Evolutionary conservation across 805 yeast species (phyloP).

Genomic region (Naumovozyma castellii): DNA sequence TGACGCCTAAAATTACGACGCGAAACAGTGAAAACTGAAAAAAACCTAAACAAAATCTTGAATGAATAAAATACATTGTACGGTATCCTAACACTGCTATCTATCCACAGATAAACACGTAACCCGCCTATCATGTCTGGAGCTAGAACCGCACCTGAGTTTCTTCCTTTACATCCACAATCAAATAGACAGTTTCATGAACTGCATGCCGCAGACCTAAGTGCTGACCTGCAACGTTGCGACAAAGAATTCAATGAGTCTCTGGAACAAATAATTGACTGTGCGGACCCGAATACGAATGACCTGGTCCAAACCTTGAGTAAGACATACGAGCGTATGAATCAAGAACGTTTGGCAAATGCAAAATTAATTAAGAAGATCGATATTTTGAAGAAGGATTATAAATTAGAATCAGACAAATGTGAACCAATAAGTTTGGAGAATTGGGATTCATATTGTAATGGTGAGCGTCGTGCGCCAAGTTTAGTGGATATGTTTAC

Average conservation of each 20-base stretch:
- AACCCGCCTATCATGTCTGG: too few relatives aligned
- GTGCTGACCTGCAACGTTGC: constrained; percentile 6
- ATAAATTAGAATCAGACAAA: constrained; percentile 8
- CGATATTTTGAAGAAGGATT: constrained; percentile 9
- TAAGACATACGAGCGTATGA: constrained; percentile 6
- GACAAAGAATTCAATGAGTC: constrained; percentile 14
- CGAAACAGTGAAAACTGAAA: too few relatives aligned
- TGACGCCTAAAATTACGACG: too few relatives aligned
- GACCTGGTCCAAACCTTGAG: constrained; percentile 2
- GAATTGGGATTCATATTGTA: constrained; percentile 16
- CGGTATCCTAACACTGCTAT: too few relatives aligned
- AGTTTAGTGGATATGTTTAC: constrained; percentile 7
- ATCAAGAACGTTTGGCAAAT: constrained; percentile 3
- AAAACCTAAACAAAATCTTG: too few relatives aligned
- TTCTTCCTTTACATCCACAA: constrained; percentile 18
- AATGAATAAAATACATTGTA: too few relatives aligned
- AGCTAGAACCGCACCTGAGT: constrained; percentile 3
- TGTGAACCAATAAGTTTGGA: constrained; percentile 12
- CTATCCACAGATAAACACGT: too few relatives aligned
- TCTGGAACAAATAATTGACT: constrained; percentile 11
- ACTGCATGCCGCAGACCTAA: constrained; percentile 9
- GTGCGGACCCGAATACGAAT: constrained; percentile 2
- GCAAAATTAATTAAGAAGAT: constrained; percentile 3
- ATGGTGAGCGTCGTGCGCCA: constrained; percentile 11
- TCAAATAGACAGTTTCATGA: constrained; percentile 11